Evolutionary conservation across 1,284 basidiomycete genomes (phyloP).

Genomic region (Ceratobasidium sp.): DNA sequence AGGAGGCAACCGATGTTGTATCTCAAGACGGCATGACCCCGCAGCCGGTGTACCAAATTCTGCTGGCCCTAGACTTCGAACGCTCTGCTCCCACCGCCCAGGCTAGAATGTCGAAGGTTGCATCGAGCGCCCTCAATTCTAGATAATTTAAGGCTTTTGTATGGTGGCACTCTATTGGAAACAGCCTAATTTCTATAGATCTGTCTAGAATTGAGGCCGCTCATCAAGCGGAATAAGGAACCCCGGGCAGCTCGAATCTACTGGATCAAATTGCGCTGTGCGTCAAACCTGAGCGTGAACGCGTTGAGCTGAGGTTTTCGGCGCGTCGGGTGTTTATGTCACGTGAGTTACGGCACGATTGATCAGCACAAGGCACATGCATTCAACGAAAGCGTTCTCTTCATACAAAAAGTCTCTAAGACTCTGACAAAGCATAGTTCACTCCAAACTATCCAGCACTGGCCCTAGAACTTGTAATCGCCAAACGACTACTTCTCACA

Average conservation of each 20-base stretch:
- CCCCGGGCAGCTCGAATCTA: no score
- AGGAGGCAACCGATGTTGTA: constrained; percentile 1
- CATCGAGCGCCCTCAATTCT: no score
- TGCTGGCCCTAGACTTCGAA: not conserved
- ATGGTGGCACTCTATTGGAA: no score
- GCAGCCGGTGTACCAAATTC: not conserved
- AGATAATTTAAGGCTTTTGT: no score
- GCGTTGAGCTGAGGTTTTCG: not conserved
- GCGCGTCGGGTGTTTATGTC: constrained; percentile 22
- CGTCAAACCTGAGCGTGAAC: no score
- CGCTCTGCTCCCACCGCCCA: no score
- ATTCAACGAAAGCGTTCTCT: constrained; percentile 6
- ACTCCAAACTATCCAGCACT: not conserved
- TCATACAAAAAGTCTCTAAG: constrained; percentile 12
- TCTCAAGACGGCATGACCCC: constrained; percentile 7
- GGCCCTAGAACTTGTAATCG: constrained; percentile 53
- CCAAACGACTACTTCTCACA: constrained; percentile 64
- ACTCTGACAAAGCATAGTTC: not conserved
- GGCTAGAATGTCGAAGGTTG: no score
- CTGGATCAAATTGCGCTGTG: no score
- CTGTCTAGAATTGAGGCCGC: no score
- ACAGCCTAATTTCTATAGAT: no score
- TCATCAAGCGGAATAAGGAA: no score
- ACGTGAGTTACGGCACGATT: constrained; percentile 15
- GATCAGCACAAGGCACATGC: not conserved